A percentile compares a stretch with the other conserved stretches of the same genome.
Conservation (phyloP, 192 early-diverging fungal genomes). For the Globomyces pollinis-pini region DNA sequence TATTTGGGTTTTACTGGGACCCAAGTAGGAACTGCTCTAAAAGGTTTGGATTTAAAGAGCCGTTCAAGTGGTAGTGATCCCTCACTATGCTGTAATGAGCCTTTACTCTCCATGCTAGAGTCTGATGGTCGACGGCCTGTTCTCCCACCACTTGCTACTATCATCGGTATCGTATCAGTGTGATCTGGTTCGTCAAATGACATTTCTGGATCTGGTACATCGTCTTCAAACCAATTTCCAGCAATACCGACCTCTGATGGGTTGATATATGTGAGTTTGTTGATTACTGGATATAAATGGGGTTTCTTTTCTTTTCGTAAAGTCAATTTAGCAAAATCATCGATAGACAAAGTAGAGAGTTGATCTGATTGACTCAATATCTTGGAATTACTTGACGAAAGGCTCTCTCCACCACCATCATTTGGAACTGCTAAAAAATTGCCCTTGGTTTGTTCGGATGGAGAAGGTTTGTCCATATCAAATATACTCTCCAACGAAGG, state of each 20-base stretch:
- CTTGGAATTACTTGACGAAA: neutral
- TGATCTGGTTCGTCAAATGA: too few species aligned
- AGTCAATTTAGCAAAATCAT: neutral
- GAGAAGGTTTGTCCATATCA: too few species aligned
- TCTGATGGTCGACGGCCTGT: too few species aligned
- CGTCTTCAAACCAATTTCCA: neutral
- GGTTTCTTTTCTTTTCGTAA: neutral
- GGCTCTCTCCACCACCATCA: neutral
- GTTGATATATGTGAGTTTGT: neutral
- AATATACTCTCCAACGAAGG: too few species aligned
- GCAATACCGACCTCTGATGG: neutral
- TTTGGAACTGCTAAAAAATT: neutral
- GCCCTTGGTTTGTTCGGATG: too few species aligned
- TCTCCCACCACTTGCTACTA: too few species aligned
- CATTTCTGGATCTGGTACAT: neutral
- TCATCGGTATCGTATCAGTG: too few species aligned
- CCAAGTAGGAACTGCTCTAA: constrained; percentile 10
- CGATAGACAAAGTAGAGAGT: neutral
- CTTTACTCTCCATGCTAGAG: too few species aligned
- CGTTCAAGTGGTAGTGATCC: neutral
- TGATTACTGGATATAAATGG: neutral
- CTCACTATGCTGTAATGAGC: too few species aligned
- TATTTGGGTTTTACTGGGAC: neutral
- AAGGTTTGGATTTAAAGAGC: neutral
- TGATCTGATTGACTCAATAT: neutral